These are phyloP conservation scores for Ophiocordyceps robertsii DNA, from an alignment of 2,329 filamentous ascomycete species.

Conservation along the genomic window DNA sequence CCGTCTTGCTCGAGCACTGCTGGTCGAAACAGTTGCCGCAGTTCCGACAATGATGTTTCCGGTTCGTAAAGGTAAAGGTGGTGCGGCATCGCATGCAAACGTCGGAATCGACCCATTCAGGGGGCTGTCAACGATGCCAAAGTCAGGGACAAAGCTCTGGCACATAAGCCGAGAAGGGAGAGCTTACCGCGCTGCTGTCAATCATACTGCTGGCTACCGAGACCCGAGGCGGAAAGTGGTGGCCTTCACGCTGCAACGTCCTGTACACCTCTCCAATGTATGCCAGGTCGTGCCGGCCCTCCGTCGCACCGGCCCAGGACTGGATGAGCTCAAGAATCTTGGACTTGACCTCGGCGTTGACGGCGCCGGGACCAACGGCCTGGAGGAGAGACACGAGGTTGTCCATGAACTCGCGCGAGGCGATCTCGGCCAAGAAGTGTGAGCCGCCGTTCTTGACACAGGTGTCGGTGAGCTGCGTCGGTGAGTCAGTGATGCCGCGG, in stretches of 20 bases:
- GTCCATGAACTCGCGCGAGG: slow-evolving; percentile 96
- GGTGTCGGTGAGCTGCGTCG: slow-evolving; percentile 74
- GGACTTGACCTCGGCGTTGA: slow-evolving; percentile 73
- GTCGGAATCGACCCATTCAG: slow-evolving; percentile 95
- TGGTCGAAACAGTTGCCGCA: slow-evolving; percentile 97
- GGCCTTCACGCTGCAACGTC: slow-evolving; percentile 71
- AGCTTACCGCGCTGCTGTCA: slow-evolving; percentile 78
- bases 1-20: slow-evolving; percentile 78
- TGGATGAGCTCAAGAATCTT: slow-evolving; percentile 94
- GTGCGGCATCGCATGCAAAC: slow-evolving; percentile 98
- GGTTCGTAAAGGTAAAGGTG: slow-evolving; percentile 91
- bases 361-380: slow-evolving; percentile 56
- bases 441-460: slow-evolving; percentile 97
- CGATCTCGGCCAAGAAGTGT: slow-evolving; percentile 91
- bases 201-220: slow-evolving; percentile 94
- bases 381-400: slow-evolving; percentile 85
- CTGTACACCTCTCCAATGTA: slow-evolving; percentile 87
- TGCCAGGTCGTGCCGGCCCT: slow-evolving; percentile 66
- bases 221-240: slow-evolving; percentile 74
- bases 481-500: not conserved
- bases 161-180: slow-evolving; percentile 6
- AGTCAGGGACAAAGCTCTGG: not conserved
- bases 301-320: slow-evolving; percentile 80
- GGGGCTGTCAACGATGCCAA: slow-evolving; percentile 43
- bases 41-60: slow-evolving; percentile 96